phyloP scores from a whole-genome alignment of 495 filamentous ascomycete genomes.

The Penicillium herquei region DNA sequence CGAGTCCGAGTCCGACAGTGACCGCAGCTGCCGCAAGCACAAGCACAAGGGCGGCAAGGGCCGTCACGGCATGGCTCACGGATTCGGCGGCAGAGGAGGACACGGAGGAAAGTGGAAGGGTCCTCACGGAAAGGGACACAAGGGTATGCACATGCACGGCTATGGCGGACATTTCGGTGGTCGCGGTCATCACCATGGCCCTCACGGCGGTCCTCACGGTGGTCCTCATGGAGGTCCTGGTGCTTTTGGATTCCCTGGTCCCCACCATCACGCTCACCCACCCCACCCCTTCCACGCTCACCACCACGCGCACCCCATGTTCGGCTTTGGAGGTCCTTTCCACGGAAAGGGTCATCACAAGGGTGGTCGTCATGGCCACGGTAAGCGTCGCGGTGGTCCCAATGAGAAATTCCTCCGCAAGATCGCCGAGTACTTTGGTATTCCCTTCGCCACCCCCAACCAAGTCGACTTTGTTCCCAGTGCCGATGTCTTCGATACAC shows the following conservation, averaged over 20 bases:
- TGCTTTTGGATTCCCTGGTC: conserved; percentile 2
- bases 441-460: conserved; percentile 19
- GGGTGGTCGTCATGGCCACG: conserved; percentile 16
- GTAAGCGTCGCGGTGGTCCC: conserved; percentile 11
- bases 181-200: conserved; percentile 5
- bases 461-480: conserved; percentile 58
- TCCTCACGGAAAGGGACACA: too few species aligned
- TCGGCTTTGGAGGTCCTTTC: conserved; percentile 3
- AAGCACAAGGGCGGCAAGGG: conserved; percentile 7
- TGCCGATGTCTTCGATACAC: conserved; percentile 70
- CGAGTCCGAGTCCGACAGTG: conserved; percentile 12
- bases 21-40: conserved; percentile 6
- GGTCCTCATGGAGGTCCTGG: conserved; percentile 7
- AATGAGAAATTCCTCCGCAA: conserved; percentile 32
- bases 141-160: too few species aligned
- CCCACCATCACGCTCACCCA: neutral
- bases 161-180: neutral
- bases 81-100: too few species aligned
- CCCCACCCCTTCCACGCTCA: neutral
- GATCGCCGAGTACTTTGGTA: conserved; percentile 34
- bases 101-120: too few species aligned
- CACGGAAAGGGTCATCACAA: conserved; percentile 4
- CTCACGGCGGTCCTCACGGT: neutral
- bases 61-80: too few species aligned
- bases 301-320: neutral